Base-by-base conservation (phyloP, 805 yeast species). In the Starmera pachycereana region DNA sequence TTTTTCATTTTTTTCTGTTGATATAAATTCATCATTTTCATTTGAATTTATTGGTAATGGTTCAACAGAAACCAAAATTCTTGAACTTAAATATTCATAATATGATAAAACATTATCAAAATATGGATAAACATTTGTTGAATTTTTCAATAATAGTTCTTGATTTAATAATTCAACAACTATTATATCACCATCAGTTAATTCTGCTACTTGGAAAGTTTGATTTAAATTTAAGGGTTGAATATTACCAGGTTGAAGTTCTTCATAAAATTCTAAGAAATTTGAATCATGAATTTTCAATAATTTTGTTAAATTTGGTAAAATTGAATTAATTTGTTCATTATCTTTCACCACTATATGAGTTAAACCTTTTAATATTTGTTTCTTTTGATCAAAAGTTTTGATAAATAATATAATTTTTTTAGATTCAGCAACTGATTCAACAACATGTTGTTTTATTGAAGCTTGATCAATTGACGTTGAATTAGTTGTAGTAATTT, bases 161-260 rank as follows among this genome's bases (percentile, higher is more conserved):
- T 49, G 44, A 19, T 29, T 32, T 4, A 14, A 8, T 37, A 32
- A 45, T 45, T 46, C 60, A 46, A 58, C 58, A 3, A 60, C 47
- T 8, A 84, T 54, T 12, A 84, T 80, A 53, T 84, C 94, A 50
- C 94, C 94, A 42, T 69, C 72, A 6, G 68, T 65, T 14, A 83
- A 53, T 48, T 84, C 92, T 32, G 70, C 62, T 42, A 73, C 70
- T 46, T 70, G 73, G 51, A 74, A 74, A 2, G 76, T 64, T 29
- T 50, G 49, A n/a, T 47, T 43, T 8, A 55, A 51, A 35, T 60
- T 68, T 1, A 50, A 43, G 11, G 52, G 51, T 19, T 76, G 77
- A 32, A 80, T 66, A 30, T 70, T 68, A 6, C 63, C 63, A 3
- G 76, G 74, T 32, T 76, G 72, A 19, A 81, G 57, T 50, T 84